Percentiles rank a stretch among this genome's conserved stretches.
These are phyloP conservation scores for Plectranthus barbatus DNA, from an alignment of 257 asterid genomes.

Conservation along the genomic window DNA sequence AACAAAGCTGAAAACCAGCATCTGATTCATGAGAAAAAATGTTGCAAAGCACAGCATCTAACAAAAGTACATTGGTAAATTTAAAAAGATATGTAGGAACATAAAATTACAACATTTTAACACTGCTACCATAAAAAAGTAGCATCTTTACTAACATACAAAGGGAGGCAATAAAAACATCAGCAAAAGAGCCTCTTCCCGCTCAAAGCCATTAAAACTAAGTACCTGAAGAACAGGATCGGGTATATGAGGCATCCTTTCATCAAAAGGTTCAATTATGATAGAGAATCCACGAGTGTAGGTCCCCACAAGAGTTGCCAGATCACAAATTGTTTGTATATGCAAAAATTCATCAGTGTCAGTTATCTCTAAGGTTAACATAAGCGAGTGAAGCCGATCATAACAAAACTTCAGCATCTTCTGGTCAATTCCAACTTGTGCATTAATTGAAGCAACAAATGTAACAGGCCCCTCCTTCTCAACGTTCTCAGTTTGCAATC, in stretches of 20 bases:
- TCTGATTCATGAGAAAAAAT: slow-evolving; percentile 4
- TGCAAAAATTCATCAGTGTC: slow-evolving; percentile 92
- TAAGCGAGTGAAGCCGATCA: slow-evolving; percentile 88
- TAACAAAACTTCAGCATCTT: slow-evolving; percentile 86
- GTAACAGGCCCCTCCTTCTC: slow-evolving; percentile 97
- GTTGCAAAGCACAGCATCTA: not conserved
- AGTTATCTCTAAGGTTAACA: slow-evolving; percentile 91
- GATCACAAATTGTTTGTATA: slow-evolving; percentile 86
- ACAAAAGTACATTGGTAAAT: not conserved
- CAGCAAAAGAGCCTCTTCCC: not conserved
- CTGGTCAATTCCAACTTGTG: slow-evolving; percentile 94
- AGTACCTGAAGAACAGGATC: slow-evolving; percentile 96
- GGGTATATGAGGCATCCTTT: slow-evolving; percentile 96
- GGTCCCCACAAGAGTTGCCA: slow-evolving; percentile 95
- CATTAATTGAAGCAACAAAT: slow-evolving; percentile 78
- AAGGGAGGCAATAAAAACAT: not conserved
- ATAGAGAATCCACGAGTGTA: slow-evolving; percentile 90
- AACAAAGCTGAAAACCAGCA: slow-evolving; percentile 65
- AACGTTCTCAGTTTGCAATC: slow-evolving; percentile 75
- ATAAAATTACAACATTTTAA: not conserved
- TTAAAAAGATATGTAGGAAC: not conserved
- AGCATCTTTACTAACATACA: not conserved
- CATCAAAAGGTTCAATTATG: slow-evolving; percentile 90
- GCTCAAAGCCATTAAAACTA: not conserved
- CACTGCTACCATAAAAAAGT: not conserved